Conservation (phyloP, 202 grass and related monocot genomes). For the Panicum virgatum region DNA sequence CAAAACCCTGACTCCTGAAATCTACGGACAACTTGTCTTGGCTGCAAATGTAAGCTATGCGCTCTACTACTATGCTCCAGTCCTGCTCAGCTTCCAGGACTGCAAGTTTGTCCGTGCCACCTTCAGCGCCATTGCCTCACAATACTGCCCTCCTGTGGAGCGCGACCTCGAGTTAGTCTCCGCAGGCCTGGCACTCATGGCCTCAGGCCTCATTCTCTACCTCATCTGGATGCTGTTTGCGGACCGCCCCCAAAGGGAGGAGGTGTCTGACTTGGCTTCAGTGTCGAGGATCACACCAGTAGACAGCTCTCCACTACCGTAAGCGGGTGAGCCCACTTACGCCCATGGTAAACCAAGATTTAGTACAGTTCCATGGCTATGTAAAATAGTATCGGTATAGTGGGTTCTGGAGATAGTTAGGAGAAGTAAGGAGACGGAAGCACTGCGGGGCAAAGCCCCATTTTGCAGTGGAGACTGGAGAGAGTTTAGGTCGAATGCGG, state of each 20-base stretch:
- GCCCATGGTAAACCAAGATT: not conserved
- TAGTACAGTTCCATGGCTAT: constrained; percentile 31
- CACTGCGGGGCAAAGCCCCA: constrained; percentile 43
- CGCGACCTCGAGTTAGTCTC: constrained; percentile 59
- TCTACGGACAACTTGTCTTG: constrained; percentile 60
- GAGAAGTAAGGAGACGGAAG: constrained; percentile 20
- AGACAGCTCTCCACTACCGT: constrained; percentile 39
- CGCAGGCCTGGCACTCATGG: constrained; percentile 56
- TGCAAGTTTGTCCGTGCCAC: constrained; percentile 90
- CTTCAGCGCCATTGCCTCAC: constrained; percentile 57
- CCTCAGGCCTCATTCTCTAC: constrained; percentile 49
- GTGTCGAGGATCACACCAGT: constrained; percentile 44
- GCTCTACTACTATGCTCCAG: constrained; percentile 68
- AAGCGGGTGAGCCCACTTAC: not conserved
- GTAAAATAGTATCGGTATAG: constrained; percentile 35
- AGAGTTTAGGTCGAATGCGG: constrained; percentile 1
- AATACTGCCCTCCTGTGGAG: constrained; percentile 67
- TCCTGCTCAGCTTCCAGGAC: constrained; percentile 84
- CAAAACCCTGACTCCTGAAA: constrained; percentile 53
- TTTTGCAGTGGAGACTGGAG: constrained; percentile 49
- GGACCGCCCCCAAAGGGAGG: constrained; percentile 92
- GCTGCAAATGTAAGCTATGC: constrained; percentile 90
- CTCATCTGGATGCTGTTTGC: constrained; percentile 72
- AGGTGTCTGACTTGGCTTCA: constrained; percentile 57
- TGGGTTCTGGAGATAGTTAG: constrained; percentile 1